Percentiles rank a stretch among this genome's conserved stretches.
phyloP scores from a whole-genome alignment of 805 yeast species.

The Debaryomyces maramus region DNA sequence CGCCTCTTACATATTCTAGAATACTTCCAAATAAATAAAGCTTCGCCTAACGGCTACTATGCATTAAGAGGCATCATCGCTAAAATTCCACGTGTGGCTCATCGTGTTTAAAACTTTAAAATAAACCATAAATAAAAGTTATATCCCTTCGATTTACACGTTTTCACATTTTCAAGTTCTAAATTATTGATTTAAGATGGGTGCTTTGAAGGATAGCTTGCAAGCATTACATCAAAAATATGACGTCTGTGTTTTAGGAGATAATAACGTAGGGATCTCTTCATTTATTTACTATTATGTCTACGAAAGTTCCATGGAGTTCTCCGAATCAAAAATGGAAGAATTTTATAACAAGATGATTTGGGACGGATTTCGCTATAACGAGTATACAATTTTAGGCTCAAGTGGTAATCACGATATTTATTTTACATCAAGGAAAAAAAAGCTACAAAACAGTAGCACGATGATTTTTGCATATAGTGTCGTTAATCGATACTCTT shows the following conservation, averaged over 20 bases:
- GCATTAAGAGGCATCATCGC: too few species aligned
- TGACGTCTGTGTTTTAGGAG: slow-evolving; percentile 33
- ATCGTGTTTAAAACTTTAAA: too few species aligned
- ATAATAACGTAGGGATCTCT: slow-evolving; percentile 24
- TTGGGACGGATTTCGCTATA: slow-evolving; percentile 13
- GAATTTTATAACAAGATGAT: slow-evolving; percentile 24
- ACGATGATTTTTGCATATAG: slow-evolving; percentile 33
- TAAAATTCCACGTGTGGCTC: too few species aligned
- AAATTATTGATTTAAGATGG: too few species aligned
- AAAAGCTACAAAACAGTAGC: slow-evolving; percentile 30
- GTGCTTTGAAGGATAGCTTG: slow-evolving; percentile 6
- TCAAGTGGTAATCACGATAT: slow-evolving; percentile 24
- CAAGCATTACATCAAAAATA: slow-evolving; percentile 9
- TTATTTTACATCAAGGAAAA: slow-evolving; percentile 24
- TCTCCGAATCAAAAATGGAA: slow-evolving; percentile 20
- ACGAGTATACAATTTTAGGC: slow-evolving; percentile 35
- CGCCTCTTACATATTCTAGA: too few species aligned
- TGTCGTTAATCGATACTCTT: slow-evolving; percentile 25
- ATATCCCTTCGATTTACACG: too few species aligned
- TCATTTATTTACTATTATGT: slow-evolving; percentile 25
- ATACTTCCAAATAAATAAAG: too few species aligned
- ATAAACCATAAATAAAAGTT: too few species aligned
- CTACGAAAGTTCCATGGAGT: slow-evolving; percentile 19
- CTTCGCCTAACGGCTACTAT: too few species aligned
- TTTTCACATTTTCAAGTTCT: too few species aligned